Evolutionary conservation across 1,284 basidiomycete species (phyloP).

Genomic region (Boletus sp.): DNA sequence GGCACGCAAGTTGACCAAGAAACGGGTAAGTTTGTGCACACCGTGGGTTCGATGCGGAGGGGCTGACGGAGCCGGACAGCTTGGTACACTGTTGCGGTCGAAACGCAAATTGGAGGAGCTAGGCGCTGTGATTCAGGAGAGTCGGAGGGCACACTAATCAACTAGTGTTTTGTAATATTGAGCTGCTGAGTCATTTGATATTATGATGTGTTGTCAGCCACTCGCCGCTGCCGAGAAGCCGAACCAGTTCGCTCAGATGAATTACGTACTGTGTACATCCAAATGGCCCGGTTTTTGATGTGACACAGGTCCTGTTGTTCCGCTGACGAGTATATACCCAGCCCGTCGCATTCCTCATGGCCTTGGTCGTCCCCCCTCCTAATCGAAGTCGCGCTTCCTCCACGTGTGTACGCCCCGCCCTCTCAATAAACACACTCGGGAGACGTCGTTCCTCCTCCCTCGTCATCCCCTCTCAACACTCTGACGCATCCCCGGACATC

Average conservation of each 20-base stretch:
- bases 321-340: slow-evolving; percentile 3
- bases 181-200: slow-evolving; percentile 17
- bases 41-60: too few species aligned
- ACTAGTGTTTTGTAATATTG: too few species aligned
- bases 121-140: slow-evolving; percentile 85
- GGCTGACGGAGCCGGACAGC: slow-evolving; percentile 43
- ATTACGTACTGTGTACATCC: slow-evolving; percentile 25
- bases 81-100: slow-evolving; percentile 92
- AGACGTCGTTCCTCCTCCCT: slow-evolving; percentile 46
- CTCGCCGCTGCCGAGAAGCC: slow-evolving; percentile 19
- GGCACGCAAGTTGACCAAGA: slow-evolving; percentile 96
- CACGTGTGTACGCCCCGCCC: slow-evolving; percentile 52
- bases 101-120: slow-evolving; percentile 98
- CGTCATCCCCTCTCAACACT: slow-evolving; percentile 28
- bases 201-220: not conserved
- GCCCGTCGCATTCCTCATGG: slow-evolving; percentile 20
- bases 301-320: slow-evolving; percentile 5
- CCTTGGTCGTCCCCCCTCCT: slow-evolving; percentile 30
- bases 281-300: slow-evolving; percentile 23
- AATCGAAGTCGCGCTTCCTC: slow-evolving; percentile 57
- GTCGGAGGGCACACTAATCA: slow-evolving; percentile 66
- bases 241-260: slow-evolving; percentile 1
- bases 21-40: slow-evolving; percentile 69
- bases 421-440: slow-evolving; percentile 52
- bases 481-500: not conserved